phyloP scores from a whole-genome alignment of 2,329 filamentous ascomycete genomes.

The Claviceps quebecensis region DNA sequence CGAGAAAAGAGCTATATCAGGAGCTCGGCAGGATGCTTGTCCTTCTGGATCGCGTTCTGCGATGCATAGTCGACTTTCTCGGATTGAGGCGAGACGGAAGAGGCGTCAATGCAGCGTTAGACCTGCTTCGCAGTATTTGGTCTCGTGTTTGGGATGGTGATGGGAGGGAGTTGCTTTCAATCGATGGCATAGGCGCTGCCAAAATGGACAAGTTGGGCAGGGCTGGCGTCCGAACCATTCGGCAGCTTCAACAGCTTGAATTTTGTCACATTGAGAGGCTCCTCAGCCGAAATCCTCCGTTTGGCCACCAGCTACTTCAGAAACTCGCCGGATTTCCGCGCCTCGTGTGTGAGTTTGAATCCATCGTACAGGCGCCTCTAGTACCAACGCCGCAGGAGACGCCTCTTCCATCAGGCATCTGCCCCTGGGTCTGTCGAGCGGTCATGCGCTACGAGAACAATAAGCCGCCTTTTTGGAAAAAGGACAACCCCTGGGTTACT shows the following conservation, averaged over 20 bases:
- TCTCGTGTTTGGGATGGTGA: constrained; percentile 72
- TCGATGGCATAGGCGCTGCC: constrained; percentile 63
- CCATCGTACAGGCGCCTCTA: constrained; percentile 11
- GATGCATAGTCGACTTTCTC: constrained; percentile 25
- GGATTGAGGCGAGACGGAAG: constrained; percentile 42
- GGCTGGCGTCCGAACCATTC: constrained; percentile 57
- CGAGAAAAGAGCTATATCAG: constrained; percentile 19
- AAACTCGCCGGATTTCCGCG: constrained; percentile 56
- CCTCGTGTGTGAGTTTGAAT: constrained; percentile 27
- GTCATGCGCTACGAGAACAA: constrained; percentile 60
- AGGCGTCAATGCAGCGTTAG: constrained; percentile 54
- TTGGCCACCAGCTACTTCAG: constrained; percentile 56
- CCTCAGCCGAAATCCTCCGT: constrained; percentile 69
- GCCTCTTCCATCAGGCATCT: not conserved
- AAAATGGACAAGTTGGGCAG: constrained; percentile 60
- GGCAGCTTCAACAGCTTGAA: constrained; percentile 53
- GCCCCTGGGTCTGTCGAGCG: constrained; percentile 38
- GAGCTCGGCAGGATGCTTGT: constrained; percentile 19
- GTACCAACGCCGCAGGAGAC: not conserved
- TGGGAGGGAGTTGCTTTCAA: constrained; percentile 67
- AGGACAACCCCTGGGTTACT: constrained; percentile 53
- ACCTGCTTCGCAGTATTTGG: constrained; percentile 62
- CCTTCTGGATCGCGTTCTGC: constrained; percentile 20
- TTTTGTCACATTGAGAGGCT: constrained; percentile 62
- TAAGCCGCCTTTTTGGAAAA: constrained; percentile 45